Percentiles rank a stretch among this genome's conserved stretches.
Conservation (phyloP, 768 basidiomycete species). For the Hydnomerulius pinastri region DNA sequence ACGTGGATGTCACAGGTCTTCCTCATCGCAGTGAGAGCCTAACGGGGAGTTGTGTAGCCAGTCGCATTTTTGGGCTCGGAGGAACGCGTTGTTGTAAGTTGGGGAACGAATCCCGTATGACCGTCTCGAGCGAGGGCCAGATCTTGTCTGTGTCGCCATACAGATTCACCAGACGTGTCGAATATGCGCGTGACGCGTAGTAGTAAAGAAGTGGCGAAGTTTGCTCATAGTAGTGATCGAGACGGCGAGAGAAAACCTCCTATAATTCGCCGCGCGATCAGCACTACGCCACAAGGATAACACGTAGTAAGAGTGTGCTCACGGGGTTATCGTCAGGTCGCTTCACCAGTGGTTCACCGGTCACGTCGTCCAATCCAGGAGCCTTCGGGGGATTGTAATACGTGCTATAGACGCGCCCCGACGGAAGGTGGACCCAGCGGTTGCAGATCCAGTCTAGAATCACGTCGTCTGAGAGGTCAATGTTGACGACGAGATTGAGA, state of each 20-base stretch:
- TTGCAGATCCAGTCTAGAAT: conserved; percentile 82
- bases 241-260: conserved; percentile 77
- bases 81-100: conserved; percentile 49
- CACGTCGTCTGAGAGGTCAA: conserved; percentile 81
- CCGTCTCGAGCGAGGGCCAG: conserved; percentile 74
- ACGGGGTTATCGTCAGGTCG: conserved; percentile 89
- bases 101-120: conserved; percentile 58
- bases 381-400: conserved; percentile 82
- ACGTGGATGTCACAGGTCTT: not conserved
- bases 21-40: conserved; percentile 9
- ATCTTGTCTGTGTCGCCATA: conserved; percentile 75
- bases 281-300: not conserved
- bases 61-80: conserved; percentile 12
- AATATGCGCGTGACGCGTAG: conserved; percentile 48
- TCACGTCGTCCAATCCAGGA: conserved; percentile 78
- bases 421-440: conserved; percentile 83
- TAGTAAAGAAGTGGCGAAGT: conserved; percentile 82
- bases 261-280: conserved; percentile 31
- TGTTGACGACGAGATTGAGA: conserved; percentile 76
- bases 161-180: conserved; percentile 55
- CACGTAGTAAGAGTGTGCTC: conserved; percentile 26
- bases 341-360: conserved; percentile 78
- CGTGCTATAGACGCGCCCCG: conserved; percentile 85
- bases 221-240: conserved; percentile 72
- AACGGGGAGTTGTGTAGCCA: conserved; percentile 17